Percentiles rank a stretch among this genome's conserved stretches.
phyloP scores from a whole-genome alignment of 176 grass and related monocot species.

The Phoenix roebelenii region DNA sequence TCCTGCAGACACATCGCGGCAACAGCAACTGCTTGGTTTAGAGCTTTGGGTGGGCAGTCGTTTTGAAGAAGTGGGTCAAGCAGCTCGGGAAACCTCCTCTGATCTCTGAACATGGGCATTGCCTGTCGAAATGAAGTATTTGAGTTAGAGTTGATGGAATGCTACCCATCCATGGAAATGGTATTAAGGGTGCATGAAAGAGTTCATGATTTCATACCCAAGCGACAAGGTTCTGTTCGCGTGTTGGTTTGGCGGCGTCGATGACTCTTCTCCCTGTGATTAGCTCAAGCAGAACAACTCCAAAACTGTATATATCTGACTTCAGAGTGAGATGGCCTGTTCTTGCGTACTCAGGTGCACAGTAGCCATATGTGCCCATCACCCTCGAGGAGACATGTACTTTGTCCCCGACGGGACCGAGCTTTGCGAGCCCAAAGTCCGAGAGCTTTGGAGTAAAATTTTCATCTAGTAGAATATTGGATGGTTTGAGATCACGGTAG shows the following conservation, averaged over 20 bases:
- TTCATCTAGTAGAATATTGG: slow-evolving; percentile 43
- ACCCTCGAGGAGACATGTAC: too few relatives aligned
- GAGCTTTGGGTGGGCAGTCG: too few relatives aligned
- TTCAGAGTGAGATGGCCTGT: background rate
- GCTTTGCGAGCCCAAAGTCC: slow-evolving; percentile 36
- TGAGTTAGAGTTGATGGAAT: too few relatives aligned
- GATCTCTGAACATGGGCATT: slow-evolving; percentile 24
- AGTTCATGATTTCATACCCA: slow-evolving; percentile 23
- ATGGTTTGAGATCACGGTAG: slow-evolving; percentile 55
- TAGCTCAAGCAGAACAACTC: slow-evolving; percentile 39
- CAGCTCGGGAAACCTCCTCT: slow-evolving; percentile 27
- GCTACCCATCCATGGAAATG: too few relatives aligned
- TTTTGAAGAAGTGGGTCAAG: background rate
- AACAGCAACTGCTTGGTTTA: too few relatives aligned
- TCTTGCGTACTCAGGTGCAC: slow-evolving; percentile 9
- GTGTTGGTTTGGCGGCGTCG: slow-evolving; percentile 20
- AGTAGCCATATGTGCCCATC: background rate
- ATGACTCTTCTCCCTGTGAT: slow-evolving; percentile 35
- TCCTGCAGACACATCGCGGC: too few relatives aligned
- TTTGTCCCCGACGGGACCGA: background rate
- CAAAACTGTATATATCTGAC: slow-evolving; percentile 28
- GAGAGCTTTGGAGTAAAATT: slow-evolving; percentile 32
- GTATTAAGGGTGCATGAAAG: too few relatives aligned
- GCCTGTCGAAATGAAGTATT: slow-evolving; percentile 10
- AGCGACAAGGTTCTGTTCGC: slow-evolving; percentile 41